These are phyloP conservation scores for Coffea canephora DNA, from an alignment of 257 asterid genomes.

Conservation along the genomic window DNA sequence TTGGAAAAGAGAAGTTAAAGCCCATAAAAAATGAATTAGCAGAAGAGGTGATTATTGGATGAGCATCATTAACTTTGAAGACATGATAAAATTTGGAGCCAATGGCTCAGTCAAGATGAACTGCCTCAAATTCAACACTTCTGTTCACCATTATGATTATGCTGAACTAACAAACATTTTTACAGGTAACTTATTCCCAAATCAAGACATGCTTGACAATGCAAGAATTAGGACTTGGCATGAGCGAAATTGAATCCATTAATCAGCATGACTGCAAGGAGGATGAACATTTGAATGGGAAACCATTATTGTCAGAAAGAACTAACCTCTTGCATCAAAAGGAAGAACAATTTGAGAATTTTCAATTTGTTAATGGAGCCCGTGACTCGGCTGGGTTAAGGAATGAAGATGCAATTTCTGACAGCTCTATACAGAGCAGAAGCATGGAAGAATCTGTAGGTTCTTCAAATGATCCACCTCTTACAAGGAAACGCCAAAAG, in stretches of 20 bases:
- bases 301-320: slow-evolving; percentile 22
- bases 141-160: neutral
- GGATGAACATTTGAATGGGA: slow-evolving; percentile 29
- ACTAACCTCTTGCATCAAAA: slow-evolving; percentile 14
- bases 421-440: slow-evolving; percentile 19
- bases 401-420: slow-evolving; percentile 20
- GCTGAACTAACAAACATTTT: neutral
- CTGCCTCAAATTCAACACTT: neutral
- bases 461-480: slow-evolving; percentile 25
- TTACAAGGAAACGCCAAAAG: slow-evolving; percentile 57
- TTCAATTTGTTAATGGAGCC: slow-evolving; percentile 15
- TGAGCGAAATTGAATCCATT: slow-evolving; percentile 28
- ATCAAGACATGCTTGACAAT: slow-evolving; percentile 55
- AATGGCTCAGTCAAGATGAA: neutral
- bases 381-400: slow-evolving; percentile 13
- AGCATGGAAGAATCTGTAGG: slow-evolving; percentile 15
- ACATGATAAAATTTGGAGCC: neutral
- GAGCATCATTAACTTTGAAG: neutral
- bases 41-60: slow-evolving; percentile 62
- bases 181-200: slow-evolving; percentile 67
- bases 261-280: slow-evolving; percentile 25
- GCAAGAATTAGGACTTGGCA: slow-evolving; percentile 57
- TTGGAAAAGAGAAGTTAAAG: slow-evolving; percentile 76
- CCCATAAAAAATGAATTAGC: slow-evolving; percentile 85
- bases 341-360: slow-evolving; percentile 15